Base-by-base conservation (phyloP, 2,329 filamentous ascomycete species). In the Ophiostoma ips region DNA sequence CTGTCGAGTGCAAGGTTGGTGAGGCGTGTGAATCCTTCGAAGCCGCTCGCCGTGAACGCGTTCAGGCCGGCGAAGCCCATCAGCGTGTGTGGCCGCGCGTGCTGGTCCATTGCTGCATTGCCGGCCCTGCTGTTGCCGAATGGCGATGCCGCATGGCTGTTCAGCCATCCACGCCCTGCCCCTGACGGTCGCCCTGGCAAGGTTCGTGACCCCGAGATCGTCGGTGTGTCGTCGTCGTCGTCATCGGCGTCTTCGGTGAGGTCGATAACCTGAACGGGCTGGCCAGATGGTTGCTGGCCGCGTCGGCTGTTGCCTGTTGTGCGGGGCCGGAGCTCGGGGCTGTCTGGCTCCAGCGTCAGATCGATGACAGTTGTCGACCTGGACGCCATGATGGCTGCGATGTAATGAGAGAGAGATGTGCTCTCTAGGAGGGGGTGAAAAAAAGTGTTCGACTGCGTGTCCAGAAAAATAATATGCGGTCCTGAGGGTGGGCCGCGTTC, bases 271-370 rank as follows among this genome's bases (percentile, higher is more conserved):
- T 30, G 47, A 15, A 8, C 21, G 1, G 15, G 34, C 31, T 11
- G 49, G 15, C 10, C 35, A 18, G 31, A 5, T 19, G 31, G 10
- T 18, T 13, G 35, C 7, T 21, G 18, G 28, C 12, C 11, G 10
- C 31, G 37, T 19, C 30, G 35, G 8, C 16, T 3, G 19, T 15
- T 12, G 33, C 19, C n/a, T 36, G 40, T 7, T 37, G 31, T 18
- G 36, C 33, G 46, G 31, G n/a, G 36, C 44, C 50, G 52, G 24
- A 43, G 53, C 13, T 57, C 58, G 0, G 71, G 69, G 16, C 70
- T 73, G 57, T 75, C 71, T 0, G 71, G 70, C 55, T 74, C 72
- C 10, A 64, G 65, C 0, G 72, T 75, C 45, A 76, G 60, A 51
- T 76, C 72, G 40, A 76, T 75, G 13, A 75, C 24, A 15, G 24